These are phyloP conservation scores for Starmera amethionina DNA, from an alignment of 805 yeast genomes.

Conservation along the genomic window DNA sequence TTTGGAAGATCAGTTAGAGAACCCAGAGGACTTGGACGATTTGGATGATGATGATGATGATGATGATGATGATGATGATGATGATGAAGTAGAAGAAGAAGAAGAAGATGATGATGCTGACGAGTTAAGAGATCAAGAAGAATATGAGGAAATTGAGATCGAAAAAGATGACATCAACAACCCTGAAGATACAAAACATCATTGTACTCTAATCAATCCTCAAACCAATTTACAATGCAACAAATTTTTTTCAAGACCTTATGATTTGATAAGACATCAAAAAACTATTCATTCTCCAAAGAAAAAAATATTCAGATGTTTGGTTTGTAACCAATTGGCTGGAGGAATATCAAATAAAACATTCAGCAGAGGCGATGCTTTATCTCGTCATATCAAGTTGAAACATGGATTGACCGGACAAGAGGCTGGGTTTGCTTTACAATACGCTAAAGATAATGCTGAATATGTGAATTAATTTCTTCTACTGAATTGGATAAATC, in stretches of 20 bases:
- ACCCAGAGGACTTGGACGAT: no score
- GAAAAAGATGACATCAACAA: not conserved
- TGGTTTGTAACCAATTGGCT: conserved; percentile 52
- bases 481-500: conserved; percentile 27
- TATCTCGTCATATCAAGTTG: conserved; percentile 86
- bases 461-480: conserved; percentile 59
- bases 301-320: conserved; percentile 79
- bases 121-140: not conserved
- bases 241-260: conserved; percentile 85
- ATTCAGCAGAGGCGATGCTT: conserved; percentile 88
- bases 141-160: not conserved
- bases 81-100: conserved; percentile 18
- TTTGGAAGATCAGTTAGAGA: not conserved
- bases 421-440: conserved; percentile 62
- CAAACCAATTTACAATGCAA: conserved; percentile 54
- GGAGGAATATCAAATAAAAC: conserved; percentile 48
- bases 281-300: conserved; percentile 91
- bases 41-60: no score
- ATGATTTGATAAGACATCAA: conserved; percentile 90
- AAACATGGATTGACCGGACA: conserved; percentile 68
- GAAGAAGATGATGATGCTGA: not conserved
- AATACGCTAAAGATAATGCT: conserved; percentile 69
- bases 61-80: conserved; percentile 4
- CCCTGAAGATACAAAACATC: conserved; percentile 19
- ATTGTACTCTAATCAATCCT: conserved; percentile 52